Evolutionary conservation across 1,139 yeast genomes (phyloP).

Genomic region (Magnusiomyces suaveolens): DNA sequence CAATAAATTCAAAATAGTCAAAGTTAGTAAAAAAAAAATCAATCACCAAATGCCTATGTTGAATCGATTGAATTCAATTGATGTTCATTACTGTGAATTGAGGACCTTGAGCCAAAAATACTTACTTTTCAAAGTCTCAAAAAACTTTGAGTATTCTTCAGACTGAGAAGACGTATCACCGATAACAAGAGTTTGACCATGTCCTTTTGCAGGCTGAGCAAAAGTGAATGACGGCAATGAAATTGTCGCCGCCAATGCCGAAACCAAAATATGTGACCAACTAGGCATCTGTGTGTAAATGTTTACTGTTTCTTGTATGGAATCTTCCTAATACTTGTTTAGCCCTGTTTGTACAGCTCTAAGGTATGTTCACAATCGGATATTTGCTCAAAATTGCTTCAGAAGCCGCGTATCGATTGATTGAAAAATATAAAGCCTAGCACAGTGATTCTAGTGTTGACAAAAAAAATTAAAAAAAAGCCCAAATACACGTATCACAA

Average conservation of each 20-base stretch:
- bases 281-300: background rate
- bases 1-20: conserved; percentile 8
- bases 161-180: conserved; percentile 20
- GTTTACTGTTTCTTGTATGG: background rate
- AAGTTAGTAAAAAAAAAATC: background rate
- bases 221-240: conserved; percentile 10
- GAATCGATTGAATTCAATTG: background rate
- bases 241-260: conserved; percentile 1
- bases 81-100: background rate
- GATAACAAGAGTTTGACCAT: conserved; percentile 21
- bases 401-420: too few species aligned
- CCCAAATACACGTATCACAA: too few species aligned
- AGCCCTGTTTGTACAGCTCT: background rate
- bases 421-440: too few species aligned
- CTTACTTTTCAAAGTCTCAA: conserved; percentile 1
- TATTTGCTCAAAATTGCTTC: too few species aligned
- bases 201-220: conserved; percentile 20
- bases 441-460: too few species aligned
- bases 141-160: conserved; percentile 28
- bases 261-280: background rate
- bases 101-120: too few species aligned
- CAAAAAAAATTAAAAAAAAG: too few species aligned
- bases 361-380: too few species aligned
- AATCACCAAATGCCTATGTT: background rate
- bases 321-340: background rate